phyloP scores from a whole-genome alignment of 441 rosid genomes.

The Populus hybrid region DNA sequence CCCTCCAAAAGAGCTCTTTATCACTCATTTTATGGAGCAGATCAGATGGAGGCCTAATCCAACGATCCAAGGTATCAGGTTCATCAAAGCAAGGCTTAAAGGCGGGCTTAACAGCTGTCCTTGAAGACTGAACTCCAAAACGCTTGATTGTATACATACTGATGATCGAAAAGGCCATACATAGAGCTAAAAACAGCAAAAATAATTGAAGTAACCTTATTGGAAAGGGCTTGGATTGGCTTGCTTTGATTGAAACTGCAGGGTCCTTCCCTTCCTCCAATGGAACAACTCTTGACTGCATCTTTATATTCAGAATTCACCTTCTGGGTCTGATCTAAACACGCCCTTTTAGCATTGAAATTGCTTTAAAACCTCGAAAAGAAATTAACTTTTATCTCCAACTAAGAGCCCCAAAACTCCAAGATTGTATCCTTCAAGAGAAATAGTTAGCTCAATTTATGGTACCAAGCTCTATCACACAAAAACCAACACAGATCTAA shows the following conservation, averaged over 20 bases:
- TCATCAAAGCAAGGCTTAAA: constrained; percentile 53
- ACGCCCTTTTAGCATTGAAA: constrained; percentile 2
- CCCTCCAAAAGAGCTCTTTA: constrained; percentile 80
- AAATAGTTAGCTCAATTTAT: not conserved
- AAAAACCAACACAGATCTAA: constrained; percentile 21
- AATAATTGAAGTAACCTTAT: constrained; percentile 48
- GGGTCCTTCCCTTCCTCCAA: constrained; percentile 75
- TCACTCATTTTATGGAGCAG: constrained; percentile 70
- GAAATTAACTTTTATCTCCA: not conserved
- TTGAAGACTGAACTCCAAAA: constrained; percentile 50
- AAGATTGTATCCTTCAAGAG: not conserved
- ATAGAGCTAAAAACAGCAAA: constrained; percentile 50
- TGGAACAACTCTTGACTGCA: constrained; percentile 58
- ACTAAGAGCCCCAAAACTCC: constrained; percentile 10
- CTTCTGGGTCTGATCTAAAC: constrained; percentile 28
- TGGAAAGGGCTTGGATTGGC: constrained; percentile 51
- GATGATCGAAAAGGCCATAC: constrained; percentile 53
- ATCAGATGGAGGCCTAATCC: constrained; percentile 62
- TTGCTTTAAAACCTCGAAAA: not conserved
- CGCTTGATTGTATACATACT: constrained; percentile 65
- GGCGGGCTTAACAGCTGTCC: constrained; percentile 42
- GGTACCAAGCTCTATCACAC: not conserved
- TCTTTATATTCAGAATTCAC: constrained; percentile 24
- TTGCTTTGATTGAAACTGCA: constrained; percentile 32
- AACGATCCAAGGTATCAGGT: constrained; percentile 36